Conservation (phyloP, 768 basidiomycete species). For the Leccinum barrowsii region DNA sequence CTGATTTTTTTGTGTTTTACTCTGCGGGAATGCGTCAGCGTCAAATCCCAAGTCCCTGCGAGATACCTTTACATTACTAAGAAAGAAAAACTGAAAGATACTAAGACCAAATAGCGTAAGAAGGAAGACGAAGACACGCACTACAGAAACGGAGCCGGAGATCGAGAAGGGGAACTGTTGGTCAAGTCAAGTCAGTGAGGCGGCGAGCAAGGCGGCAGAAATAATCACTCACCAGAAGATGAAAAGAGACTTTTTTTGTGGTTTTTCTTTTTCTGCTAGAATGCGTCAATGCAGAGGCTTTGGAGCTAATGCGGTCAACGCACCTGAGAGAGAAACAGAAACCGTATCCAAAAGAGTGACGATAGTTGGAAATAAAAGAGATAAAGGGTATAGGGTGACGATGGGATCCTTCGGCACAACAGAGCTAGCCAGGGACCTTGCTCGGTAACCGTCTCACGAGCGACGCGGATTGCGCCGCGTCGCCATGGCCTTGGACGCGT, state of each 20-base stretch:
- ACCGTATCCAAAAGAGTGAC: background rate
- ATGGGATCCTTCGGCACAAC: background rate
- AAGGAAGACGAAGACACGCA: too few relatives aligned
- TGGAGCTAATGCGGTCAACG: background rate
- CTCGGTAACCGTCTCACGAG: background rate
- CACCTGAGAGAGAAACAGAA: background rate
- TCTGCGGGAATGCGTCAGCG: background rate
- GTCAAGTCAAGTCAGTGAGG: background rate
- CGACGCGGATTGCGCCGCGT: background rate
- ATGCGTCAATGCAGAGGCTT: background rate
- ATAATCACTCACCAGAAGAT: background rate
- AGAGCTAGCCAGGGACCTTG: background rate
- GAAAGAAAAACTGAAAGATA: background rate
- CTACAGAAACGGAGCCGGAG: background rate
- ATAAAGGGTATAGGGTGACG: slow-evolving; percentile 11
- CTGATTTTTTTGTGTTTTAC: background rate
- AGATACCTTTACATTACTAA: background rate
- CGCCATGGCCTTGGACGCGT: background rate
- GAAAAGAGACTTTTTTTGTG: background rate
- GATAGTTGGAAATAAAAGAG: background rate
- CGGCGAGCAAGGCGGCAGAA: background rate
- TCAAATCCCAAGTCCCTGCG: background rate
- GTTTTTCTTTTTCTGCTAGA: background rate
- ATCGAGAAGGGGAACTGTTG: background rate
- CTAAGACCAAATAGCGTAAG: background rate